A percentile compares a stretch with the other conserved stretches of the same genome.
phyloP scores from a whole-genome alignment of 1,139 yeast species.

The Pichia cactophila region DNA sequence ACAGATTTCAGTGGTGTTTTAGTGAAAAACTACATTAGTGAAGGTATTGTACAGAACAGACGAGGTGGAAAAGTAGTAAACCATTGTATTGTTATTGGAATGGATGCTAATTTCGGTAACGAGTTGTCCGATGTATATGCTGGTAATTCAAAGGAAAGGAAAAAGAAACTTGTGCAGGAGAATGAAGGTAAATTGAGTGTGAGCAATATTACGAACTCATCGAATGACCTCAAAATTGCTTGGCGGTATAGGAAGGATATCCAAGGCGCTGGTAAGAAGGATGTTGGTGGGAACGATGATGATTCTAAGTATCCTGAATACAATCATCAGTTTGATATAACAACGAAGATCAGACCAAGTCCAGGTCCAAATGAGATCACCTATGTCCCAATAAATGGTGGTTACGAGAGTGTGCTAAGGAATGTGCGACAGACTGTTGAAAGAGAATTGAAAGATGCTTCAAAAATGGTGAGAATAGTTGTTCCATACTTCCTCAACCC shows the following conservation, averaged over 20 bases:
- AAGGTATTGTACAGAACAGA: slow-evolving; percentile 69
- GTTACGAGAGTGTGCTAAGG: slow-evolving; percentile 26
- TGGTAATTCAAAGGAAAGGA: slow-evolving; percentile 61
- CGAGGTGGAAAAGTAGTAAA: slow-evolving; percentile 28
- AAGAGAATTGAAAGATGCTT: slow-evolving; percentile 24
- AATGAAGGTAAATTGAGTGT: slow-evolving; percentile 63
- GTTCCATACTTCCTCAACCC: slow-evolving; percentile 80
- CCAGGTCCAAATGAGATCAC: slow-evolving; percentile 58
- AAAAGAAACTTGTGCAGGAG: slow-evolving; percentile 48
- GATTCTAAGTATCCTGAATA: slow-evolving; percentile 43
- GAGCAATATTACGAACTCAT: slow-evolving; percentile 41
- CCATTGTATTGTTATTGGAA: slow-evolving; percentile 64
- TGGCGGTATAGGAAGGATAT: slow-evolving; percentile 62
- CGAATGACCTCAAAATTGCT: slow-evolving; percentile 64
- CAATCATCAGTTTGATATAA: slow-evolving; percentile 68
- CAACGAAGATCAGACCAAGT: slow-evolving; percentile 59
- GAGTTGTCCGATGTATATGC: slow-evolving; percentile 76
- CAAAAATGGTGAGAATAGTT: slow-evolving; percentile 53
- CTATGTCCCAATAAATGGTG: slow-evolving; percentile 37
- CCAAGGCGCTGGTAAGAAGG: not conserved
- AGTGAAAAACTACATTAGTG: slow-evolving; percentile 65
- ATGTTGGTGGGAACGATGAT: slow-evolving; percentile 10
- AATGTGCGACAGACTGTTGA: slow-evolving; percentile 38
- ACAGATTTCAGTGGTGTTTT: slow-evolving; percentile 83
- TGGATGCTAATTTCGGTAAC: slow-evolving; percentile 53